These are phyloP conservation scores for Fusarium metavorans DNA, from an alignment of 2,329 filamentous ascomycete genomes.

Conservation along the genomic window DNA sequence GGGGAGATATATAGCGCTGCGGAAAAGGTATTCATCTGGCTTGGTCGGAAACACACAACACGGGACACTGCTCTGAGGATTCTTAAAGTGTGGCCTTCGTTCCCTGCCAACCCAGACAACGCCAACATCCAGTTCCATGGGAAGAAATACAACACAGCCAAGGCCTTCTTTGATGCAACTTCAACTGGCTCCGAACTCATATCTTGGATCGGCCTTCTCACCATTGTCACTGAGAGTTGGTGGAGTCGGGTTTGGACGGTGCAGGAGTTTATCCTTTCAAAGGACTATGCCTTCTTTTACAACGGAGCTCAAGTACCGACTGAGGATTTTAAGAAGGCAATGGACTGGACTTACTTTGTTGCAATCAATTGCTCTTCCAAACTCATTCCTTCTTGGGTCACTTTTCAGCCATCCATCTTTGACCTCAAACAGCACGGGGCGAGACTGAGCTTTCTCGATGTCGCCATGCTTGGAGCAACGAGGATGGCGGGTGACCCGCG, in stretches of 20 bases:
- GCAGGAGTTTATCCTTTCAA: slow-evolving; percentile 22
- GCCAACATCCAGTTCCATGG: slow-evolving; percentile 9
- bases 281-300: slow-evolving; percentile 13
- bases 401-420: slow-evolving; percentile 22
- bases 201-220: slow-evolving; percentile 9
- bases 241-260: slow-evolving; percentile 29
- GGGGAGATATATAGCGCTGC: slow-evolving; percentile 18
- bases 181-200: slow-evolving; percentile 9
- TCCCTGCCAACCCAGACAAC: slow-evolving; percentile 6
- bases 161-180: slow-evolving; percentile 13
- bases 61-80: slow-evolving; percentile 8
- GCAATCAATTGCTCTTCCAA: background rate
- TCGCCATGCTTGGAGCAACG: slow-evolving; percentile 13
- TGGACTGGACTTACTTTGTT: slow-evolving; percentile 25
- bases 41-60: background rate
- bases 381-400: background rate
- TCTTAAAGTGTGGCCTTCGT: slow-evolving; percentile 8
- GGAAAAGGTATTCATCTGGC: slow-evolving; percentile 15
- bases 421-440: background rate
- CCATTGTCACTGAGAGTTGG: slow-evolving; percentile 16
- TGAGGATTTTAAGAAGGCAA: slow-evolving; percentile 8
- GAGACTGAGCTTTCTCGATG: slow-evolving; percentile 4
- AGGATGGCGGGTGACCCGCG: slow-evolving; percentile 18
- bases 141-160: slow-evolving; percentile 16
- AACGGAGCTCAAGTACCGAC: background rate